phyloP scores from a whole-genome alignment of 1,284 basidiomycete genomes.

The Ganoderma boninense region DNA sequence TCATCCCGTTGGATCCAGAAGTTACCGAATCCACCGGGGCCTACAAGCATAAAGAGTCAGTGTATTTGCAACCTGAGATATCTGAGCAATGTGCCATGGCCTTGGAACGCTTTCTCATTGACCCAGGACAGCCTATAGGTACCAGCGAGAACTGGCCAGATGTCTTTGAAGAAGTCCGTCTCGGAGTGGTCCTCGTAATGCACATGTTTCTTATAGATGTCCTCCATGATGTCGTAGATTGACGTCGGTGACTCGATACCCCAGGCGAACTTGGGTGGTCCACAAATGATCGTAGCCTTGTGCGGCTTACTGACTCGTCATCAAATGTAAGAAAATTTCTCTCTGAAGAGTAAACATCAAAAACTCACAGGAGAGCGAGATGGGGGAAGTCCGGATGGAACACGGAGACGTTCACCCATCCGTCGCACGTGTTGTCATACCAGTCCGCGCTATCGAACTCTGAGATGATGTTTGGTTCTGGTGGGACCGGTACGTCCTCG shows the following conservation, averaged over 20 bases:
- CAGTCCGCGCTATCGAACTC: conserved; percentile 38
- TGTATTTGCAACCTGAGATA: no score
- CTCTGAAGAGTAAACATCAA: neutral
- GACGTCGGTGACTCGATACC: conserved; percentile 43
- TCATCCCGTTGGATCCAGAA: conserved; percentile 21
- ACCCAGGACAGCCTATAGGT: conserved; percentile 36
- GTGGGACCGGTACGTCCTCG: neutral
- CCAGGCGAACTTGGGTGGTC: conserved; percentile 44
- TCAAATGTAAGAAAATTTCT: neutral
- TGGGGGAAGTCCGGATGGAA: conserved; percentile 9
- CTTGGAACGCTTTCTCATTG: conserved; percentile 33
- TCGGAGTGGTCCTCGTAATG: conserved; percentile 24
- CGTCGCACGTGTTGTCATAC: conserved; percentile 37
- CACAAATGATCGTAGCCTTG: conserved; percentile 38
- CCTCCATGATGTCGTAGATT: conserved; percentile 44
- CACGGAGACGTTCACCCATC: conserved; percentile 30
- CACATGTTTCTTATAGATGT: conserved; percentile 39
- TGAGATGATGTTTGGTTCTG: conserved; percentile 31
- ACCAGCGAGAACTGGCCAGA: conserved; percentile 41
- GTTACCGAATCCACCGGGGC: conserved; percentile 26
- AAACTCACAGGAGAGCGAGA: neutral
- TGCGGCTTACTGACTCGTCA: conserved; percentile 7
- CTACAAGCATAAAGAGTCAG: conserved; percentile 7
- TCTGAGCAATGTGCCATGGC: conserved; percentile 28
- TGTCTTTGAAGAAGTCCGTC: conserved; percentile 40